phyloP scores from a whole-genome alignment of 306 rosid genomes.

The Malus fusca region DNA sequence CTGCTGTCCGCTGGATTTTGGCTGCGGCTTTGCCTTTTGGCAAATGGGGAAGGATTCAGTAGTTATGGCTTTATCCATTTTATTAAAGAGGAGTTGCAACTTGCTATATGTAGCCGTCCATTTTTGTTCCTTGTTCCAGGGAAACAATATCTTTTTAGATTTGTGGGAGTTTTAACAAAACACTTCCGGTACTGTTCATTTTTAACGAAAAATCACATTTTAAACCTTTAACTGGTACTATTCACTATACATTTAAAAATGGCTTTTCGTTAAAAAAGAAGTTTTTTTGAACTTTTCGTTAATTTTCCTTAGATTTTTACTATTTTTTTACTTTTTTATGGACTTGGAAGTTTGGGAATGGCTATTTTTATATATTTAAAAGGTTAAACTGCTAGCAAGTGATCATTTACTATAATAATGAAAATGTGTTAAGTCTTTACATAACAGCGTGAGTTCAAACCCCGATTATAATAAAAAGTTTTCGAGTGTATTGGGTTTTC shows the following conservation, averaged over 20 bases:
- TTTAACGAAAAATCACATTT: too few species aligned
- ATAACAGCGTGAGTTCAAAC: too few species aligned
- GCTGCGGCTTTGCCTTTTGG: not conserved
- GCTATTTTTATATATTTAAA: not conserved
- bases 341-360: not conserved
- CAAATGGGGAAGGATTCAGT: not conserved
- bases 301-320: not conserved
- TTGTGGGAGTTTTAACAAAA: not conserved
- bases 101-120: not conserved
- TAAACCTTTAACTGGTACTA: too few species aligned
- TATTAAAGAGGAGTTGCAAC: not conserved
- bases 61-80: not conserved
- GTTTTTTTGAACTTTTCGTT: too few species aligned
- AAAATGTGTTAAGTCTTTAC: accelerated
- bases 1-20: not conserved
- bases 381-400: too few species aligned
- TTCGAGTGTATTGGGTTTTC: not conserved
- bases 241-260: too few species aligned
- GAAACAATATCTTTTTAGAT: not conserved
- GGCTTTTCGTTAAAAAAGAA: too few species aligned
- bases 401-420: too few species aligned
- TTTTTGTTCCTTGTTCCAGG: not conserved
- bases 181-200: too few species aligned
- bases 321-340: not conserved
- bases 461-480: not conserved